These are phyloP conservation scores for Chlamydomonas asymmetrica DNA, from an alignment of 139 green algal species.

Conservation along the genomic window DNA sequence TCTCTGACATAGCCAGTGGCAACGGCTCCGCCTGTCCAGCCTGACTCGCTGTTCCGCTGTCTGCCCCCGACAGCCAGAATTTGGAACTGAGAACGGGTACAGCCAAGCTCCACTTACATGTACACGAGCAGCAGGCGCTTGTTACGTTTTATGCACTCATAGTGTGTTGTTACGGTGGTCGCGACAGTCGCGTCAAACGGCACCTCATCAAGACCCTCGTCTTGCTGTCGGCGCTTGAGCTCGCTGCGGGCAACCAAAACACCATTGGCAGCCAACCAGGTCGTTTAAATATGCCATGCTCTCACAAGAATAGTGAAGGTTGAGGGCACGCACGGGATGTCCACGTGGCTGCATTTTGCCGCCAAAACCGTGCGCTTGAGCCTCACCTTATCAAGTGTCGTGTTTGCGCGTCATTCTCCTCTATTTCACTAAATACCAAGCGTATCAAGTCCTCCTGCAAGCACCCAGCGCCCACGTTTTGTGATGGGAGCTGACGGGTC, in stretches of 20 bases:
- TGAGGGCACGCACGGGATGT: background rate
- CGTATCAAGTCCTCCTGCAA: conserved; percentile 37
- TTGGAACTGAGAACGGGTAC: too few species aligned
- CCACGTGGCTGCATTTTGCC: background rate
- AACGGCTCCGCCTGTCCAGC: too few species aligned
- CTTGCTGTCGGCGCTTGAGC: conserved; percentile 6
- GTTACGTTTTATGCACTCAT: conserved; percentile 38
- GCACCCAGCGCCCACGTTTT: background rate
- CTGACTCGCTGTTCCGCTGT: background rate
- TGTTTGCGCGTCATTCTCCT: conserved; percentile 29
- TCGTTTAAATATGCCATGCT: background rate
- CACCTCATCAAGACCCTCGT: conserved; percentile 1
- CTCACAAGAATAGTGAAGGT: background rate
- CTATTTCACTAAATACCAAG: conserved; percentile 27
- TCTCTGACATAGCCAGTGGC: too few species aligned
- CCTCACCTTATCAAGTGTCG: conserved; percentile 28
- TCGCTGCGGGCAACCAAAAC: conserved; percentile 7
- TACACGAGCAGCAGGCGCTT: conserved; percentile 40
- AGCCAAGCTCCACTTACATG: conserved; percentile 21
- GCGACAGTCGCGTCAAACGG: conserved; percentile 18
- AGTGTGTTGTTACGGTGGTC: conserved; percentile 29
- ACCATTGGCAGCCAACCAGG: background rate
- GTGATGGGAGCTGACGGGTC: background rate
- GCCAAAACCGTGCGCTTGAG: background rate
- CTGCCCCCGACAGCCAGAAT: background rate